Conservation (phyloP, 352 stramenopile genomes). For the Aphanomyces astaci region DNA sequence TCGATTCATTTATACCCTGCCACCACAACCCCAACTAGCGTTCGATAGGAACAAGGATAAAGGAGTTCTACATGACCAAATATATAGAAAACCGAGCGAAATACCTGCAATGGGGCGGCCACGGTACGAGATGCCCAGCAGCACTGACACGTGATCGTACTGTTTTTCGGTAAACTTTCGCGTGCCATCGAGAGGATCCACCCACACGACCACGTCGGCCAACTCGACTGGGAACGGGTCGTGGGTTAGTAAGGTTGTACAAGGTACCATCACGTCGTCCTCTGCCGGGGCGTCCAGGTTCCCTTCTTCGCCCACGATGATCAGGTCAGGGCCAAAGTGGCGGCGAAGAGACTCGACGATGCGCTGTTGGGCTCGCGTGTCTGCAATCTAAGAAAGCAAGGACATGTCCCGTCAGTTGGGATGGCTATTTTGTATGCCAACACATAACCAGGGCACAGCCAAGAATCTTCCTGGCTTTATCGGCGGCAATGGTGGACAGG, state of each 20-base stretch:
- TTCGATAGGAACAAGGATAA: too few species aligned
- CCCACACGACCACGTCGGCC: constrained; percentile 58
- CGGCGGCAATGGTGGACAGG: background rate
- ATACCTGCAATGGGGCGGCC: constrained; percentile 39
- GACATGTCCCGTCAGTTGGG: background rate
- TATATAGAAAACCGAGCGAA: background rate
- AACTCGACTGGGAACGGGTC: constrained; percentile 28
- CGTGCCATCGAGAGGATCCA: constrained; percentile 69
- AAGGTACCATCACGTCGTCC: constrained; percentile 38
- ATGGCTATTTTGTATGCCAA: too few species aligned
- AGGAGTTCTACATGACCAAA: too few species aligned
- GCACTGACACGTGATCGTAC: constrained; percentile 69
- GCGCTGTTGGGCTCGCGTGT: constrained; percentile 65
- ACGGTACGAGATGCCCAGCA: constrained; percentile 63
- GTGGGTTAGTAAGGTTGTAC: constrained; percentile 23
- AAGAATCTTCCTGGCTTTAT: too few species aligned
- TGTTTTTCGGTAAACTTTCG: constrained; percentile 67
- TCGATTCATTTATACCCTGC: too few species aligned
- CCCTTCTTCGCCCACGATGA: constrained; percentile 63
- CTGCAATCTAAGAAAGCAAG: constrained; percentile 31
- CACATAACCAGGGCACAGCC: too few species aligned
- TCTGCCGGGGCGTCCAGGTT: constrained; percentile 41
- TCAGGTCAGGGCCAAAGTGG: constrained; percentile 40
- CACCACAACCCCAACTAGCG: too few species aligned
- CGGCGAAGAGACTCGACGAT: constrained; percentile 49